Base-by-base conservation (phyloP, 2,329 filamentous ascomycete genomes). In the Acephala macrosclerotiorum region DNA sequence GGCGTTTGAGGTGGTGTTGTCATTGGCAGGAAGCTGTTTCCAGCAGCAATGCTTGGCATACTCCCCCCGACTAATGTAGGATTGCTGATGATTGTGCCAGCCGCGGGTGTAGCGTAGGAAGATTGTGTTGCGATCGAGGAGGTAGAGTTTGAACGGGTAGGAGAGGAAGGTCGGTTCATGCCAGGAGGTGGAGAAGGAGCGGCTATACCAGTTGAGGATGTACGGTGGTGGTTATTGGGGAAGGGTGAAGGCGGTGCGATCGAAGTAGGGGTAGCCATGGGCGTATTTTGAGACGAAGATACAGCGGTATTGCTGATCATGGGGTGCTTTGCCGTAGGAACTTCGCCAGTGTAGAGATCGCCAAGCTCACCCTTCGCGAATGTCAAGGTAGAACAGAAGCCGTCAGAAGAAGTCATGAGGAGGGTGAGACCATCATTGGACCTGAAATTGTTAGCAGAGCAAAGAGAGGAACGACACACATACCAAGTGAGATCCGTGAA, bases 401-500 rank as follows among this genome's bases (percentile, higher is more conserved):
- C 96, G 78, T 99, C 96, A 0, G 96, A 97, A 0, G 96, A 99
- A n/a, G 94, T 96, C 81, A 99, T 96, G 58, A 99, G 84, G 25
- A 99, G 82, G 1, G 91, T 94, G 49, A 88, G 83, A 14, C 91
- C 91, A 77, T 94, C 91, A 69, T 84, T 89, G 1, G 91, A 91
- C 90, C 90, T 92, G 68, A 35, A 79, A 73, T 38, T 38, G 58
- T 70, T 66, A 73, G 69, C 57, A 38, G 51, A 16, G 12, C n/a
- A 33, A 45, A 36, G 20, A 22, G 20, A 29, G 2, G 42, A 9
- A 14, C 29, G n/a, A 64, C 75, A 26, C 22, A 79, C 89, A 79
- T 87, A 97, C 96, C 96, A 99, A 38, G 93, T 91, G 66, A 99
- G 82, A 77, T 99, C 96, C 0, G 96, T 99, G 76, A 99, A 99